phyloP scores from a whole-genome alignment of 495 filamentous ascomycete genomes.

The Talaromyces nanjingensis region DNA sequence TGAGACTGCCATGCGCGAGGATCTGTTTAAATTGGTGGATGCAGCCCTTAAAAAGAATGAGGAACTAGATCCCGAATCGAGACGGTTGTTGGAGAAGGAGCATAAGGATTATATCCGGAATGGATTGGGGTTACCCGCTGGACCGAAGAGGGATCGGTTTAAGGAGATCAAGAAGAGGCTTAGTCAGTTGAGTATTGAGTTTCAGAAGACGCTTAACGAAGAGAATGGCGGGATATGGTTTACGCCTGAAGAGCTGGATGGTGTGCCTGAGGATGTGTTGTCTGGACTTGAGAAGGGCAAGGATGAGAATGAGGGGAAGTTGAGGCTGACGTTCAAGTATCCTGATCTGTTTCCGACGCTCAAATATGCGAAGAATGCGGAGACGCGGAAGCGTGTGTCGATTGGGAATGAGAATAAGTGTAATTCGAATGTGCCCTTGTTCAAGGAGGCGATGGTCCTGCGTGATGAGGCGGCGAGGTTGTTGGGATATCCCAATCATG shows the following conservation, averaged over 20 bases:
- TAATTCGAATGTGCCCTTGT: slow-evolving; percentile 78
- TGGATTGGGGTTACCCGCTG: slow-evolving; percentile 55
- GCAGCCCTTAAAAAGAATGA: slow-evolving; percentile 52
- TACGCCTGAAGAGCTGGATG: slow-evolving; percentile 52
- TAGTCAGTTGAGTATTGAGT: slow-evolving; percentile 56
- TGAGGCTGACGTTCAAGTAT: slow-evolving; percentile 63
- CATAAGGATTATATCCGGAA: slow-evolving; percentile 60
- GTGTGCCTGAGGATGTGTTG: slow-evolving; percentile 56
- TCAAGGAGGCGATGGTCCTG: slow-evolving; percentile 78
- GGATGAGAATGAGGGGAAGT: slow-evolving; percentile 59
- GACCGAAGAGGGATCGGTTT: slow-evolving; percentile 55
- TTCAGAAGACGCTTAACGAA: slow-evolving; percentile 65
- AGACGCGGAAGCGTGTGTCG: slow-evolving; percentile 50
- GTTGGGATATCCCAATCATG: slow-evolving; percentile 87
- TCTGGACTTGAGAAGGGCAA: slow-evolving; percentile 63
- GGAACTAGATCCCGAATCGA: slow-evolving; percentile 56
- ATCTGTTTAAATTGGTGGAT: slow-evolving; percentile 58
- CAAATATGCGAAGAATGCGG: slow-evolving; percentile 54
- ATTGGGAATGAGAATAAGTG: slow-evolving; percentile 72
- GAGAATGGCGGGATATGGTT: slow-evolving; percentile 64
- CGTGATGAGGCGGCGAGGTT: slow-evolving; percentile 90
- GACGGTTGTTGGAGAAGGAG: slow-evolving; percentile 59
- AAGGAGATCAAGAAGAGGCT: slow-evolving; percentile 68
- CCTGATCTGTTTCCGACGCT: slow-evolving; percentile 60
- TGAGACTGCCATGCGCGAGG: slow-evolving; percentile 61